Percentiles rank a stretch among this genome's conserved stretches.
phyloP scores from a whole-genome alignment of 306 rosid species.

The Pyrus pyrifolia region DNA sequence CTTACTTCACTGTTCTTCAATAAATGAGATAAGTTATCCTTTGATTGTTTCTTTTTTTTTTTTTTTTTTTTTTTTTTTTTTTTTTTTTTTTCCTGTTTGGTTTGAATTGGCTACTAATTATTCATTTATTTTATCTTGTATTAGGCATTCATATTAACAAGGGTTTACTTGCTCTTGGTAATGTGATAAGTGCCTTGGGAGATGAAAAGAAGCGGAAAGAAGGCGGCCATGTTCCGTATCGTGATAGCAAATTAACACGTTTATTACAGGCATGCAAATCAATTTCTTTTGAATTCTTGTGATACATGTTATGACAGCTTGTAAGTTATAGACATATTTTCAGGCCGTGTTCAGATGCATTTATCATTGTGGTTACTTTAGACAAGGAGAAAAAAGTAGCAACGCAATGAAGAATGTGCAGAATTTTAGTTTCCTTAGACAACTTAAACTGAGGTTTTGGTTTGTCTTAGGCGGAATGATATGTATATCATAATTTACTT shows the following conservation, averaged over 20 bases:
- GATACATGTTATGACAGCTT: background rate
- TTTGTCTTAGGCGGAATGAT: background rate
- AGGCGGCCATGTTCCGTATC: constrained; percentile 94
- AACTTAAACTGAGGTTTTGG: background rate
- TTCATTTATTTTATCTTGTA: constrained; percentile 2
- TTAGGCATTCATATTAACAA: constrained; percentile 93
- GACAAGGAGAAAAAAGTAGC: background rate
- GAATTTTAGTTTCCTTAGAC: background rate
- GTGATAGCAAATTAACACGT: constrained; percentile 95
- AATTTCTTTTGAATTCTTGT: background rate
- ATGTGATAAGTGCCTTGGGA: constrained; percentile 94
- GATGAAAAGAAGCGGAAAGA: constrained; percentile 94
- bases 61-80: background rate
- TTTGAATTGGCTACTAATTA: background rate
- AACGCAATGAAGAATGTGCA: background rate
- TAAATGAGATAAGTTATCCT: background rate
- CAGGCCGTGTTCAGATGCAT: background rate
- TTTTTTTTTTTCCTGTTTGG: background rate
- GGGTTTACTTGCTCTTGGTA: constrained; percentile 87
- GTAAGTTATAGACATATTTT: background rate
- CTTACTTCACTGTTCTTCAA: background rate
- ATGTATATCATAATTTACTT: background rate
- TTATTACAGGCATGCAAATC: constrained; percentile 60
- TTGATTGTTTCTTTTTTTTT: background rate
- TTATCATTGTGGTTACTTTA: background rate